These are phyloP conservation scores for Fusarium clavum DNA, from an alignment of 2,329 filamentous ascomycete species.

Conservation along the genomic window DNA sequence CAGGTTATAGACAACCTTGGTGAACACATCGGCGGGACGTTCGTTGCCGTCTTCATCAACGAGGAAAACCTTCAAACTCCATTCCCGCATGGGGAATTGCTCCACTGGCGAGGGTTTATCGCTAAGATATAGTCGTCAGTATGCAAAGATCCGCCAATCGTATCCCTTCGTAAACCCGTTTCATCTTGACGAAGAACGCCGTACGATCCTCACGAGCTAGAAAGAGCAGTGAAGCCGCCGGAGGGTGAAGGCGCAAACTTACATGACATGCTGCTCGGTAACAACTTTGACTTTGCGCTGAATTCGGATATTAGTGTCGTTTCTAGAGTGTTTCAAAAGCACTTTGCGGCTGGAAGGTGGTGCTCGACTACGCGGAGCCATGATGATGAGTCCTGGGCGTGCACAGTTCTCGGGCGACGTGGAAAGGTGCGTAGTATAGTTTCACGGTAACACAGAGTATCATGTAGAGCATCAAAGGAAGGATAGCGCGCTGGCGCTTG, in stretches of 20 bases:
- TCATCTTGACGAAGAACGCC: neutral
- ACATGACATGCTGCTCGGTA: constrained; percentile 91
- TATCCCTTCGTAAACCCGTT: neutral
- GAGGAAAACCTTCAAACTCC: constrained; percentile 88
- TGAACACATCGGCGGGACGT: constrained; percentile 84
- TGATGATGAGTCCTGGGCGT: constrained; percentile 13
- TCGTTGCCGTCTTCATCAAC: constrained; percentile 89
- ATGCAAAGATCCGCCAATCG: neutral
- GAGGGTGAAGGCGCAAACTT: constrained; percentile 55
- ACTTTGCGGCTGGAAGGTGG: constrained; percentile 27
- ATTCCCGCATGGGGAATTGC: constrained; percentile 91
- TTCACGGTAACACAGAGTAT: constrained; percentile 17
- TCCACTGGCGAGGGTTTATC: constrained; percentile 84
- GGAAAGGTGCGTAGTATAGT: constrained; percentile 16
- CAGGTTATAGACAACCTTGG: constrained; percentile 91
- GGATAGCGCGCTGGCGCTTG: constrained; percentile 24
- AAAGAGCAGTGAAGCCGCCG: neutral
- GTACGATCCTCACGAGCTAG: neutral
- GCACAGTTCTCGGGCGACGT: neutral
- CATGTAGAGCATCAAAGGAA: neutral
- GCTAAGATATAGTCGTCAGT: constrained; percentile 35
- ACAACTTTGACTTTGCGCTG: constrained; percentile 93
- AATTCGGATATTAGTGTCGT: constrained; percentile 51
- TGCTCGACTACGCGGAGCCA: constrained; percentile 34
- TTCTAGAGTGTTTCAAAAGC: neutral